Evolutionary conservation across 768 basidiomycete species (phyloP).

Genomic region (Mycena venus): DNA sequence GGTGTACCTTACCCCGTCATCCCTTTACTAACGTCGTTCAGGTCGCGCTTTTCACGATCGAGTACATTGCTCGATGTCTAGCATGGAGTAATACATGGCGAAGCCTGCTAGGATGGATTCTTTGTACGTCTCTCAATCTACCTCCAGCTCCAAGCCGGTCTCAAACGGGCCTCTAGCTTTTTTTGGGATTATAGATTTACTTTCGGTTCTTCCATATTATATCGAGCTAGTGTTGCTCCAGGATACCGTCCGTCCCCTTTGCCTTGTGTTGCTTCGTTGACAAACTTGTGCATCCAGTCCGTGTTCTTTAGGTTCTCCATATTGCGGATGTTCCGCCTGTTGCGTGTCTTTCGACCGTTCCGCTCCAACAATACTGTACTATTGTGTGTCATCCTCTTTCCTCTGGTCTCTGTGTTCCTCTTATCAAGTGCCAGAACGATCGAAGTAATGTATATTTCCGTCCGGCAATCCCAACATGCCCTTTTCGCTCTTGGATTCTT

Average conservation of each 20-base stretch:
- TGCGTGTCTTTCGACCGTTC: slow-evolving; percentile 93
- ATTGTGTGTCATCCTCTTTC: slow-evolving; percentile 66
- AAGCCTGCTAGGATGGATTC: slow-evolving; percentile 72
- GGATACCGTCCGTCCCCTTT: slow-evolving; percentile 77
- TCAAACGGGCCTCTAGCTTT: slow-evolving; percentile 63
- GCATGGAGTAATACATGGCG: slow-evolving; percentile 83
- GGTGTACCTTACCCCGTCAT: neutral
- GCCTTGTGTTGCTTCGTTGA: neutral
- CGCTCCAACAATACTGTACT: slow-evolving; percentile 86
- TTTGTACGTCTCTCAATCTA: slow-evolving; percentile 65
- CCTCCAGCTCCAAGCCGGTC: slow-evolving; percentile 21
- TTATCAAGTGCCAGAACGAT: slow-evolving; percentile 69
- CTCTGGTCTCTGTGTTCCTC: neutral
- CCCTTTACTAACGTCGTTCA: neutral
- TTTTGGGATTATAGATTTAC: slow-evolving; percentile 87
- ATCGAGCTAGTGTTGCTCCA: slow-evolving; percentile 86
- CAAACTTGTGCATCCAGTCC: slow-evolving; percentile 59
- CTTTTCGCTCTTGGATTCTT: slow-evolving; percentile 91
- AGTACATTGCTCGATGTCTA: slow-evolving; percentile 79
- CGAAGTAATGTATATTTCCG: slow-evolving; percentile 93
- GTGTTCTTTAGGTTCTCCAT: slow-evolving; percentile 93
- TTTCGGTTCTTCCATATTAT: slow-evolving; percentile 91
- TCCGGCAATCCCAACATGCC: slow-evolving; percentile 88
- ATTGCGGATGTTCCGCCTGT: slow-evolving; percentile 87
- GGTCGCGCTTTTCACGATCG: slow-evolving; percentile 89